Evolutionary conservation across 2,329 filamentous ascomycete genomes (phyloP).

Genomic region (Exophiala alcalophila): DNA sequence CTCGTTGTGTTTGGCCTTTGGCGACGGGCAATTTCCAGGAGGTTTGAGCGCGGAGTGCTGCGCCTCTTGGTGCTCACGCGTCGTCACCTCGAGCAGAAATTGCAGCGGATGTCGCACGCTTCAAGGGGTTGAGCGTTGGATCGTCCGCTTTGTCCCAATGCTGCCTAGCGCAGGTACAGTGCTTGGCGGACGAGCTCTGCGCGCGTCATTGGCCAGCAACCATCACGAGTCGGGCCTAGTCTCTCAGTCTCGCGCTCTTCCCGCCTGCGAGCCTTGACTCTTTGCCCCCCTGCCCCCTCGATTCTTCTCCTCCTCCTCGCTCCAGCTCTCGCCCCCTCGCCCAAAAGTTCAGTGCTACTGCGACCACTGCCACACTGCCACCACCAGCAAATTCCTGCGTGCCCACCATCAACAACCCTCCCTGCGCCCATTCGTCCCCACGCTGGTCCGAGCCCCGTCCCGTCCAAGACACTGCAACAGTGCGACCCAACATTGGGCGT

Average conservation of each 20-base stretch:
- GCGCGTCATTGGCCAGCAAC: too few relatives aligned
- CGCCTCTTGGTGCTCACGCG: conserved; percentile 1
- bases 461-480: too few relatives aligned
- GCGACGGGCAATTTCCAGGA: conserved; percentile 1
- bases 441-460: too few relatives aligned
- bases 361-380: too few relatives aligned
- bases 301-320: not conserved
- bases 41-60: conserved; percentile 3
- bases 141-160: not conserved
- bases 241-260: not conserved
- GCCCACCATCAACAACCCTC: too few relatives aligned
- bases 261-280: not conserved
- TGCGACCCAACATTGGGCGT: too few relatives aligned
- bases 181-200: too few relatives aligned
- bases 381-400: too few relatives aligned
- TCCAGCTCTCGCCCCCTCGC: not conserved
- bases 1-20: not conserved
- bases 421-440: too few relatives aligned
- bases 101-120: not conserved
- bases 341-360: too few relatives aligned
- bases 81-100: not conserved
- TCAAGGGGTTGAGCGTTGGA: not conserved
- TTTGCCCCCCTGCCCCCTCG: not conserved
- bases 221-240: too few relatives aligned
- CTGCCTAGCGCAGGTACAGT: not conserved